Conservation (phyloP, 306 rosid species). For the Gillenia trifoliata region DNA sequence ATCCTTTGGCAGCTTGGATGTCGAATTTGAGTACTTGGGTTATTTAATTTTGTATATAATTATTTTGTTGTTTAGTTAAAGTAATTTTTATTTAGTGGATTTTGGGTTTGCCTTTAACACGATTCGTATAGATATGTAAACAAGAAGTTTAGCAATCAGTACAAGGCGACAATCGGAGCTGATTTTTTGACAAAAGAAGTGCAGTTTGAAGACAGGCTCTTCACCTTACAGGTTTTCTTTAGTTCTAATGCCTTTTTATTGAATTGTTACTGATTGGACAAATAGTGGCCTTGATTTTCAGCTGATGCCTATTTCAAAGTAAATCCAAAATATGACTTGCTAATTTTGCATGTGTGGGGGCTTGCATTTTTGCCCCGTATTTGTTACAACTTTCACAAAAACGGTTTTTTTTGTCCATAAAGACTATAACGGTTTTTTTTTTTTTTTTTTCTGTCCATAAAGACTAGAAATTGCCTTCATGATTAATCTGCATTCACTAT, state of each 20-base stretch:
- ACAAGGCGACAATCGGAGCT: slow-evolving; percentile 98
- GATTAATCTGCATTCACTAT: neutral
- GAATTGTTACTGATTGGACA: neutral
- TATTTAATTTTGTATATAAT: neutral
- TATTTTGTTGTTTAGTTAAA: neutral
- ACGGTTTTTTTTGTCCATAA: too few species aligned
- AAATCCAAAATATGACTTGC: neutral
- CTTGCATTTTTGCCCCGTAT: neutral
- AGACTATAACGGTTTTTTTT: too few species aligned
- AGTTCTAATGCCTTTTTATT: slow-evolving; percentile 3
- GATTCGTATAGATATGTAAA: slow-evolving; percentile 73
- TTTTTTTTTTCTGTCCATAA: neutral
- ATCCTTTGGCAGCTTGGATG: slow-evolving; percentile 44
- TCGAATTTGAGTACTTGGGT: neutral
- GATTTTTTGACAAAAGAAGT: slow-evolving; percentile 95
- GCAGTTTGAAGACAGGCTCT: slow-evolving; percentile 97
- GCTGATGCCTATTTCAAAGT: neutral
- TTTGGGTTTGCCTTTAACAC: slow-evolving; percentile 33
- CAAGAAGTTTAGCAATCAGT: slow-evolving; percentile 96
- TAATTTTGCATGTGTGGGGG: neutral
- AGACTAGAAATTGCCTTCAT: neutral
- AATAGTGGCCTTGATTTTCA: neutral
- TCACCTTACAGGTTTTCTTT: slow-evolving; percentile 79
- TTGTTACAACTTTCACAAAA: neutral
- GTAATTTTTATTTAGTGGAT: neutral